These are phyloP conservation scores for Boletus bicolor DNA, from an alignment of 768 basidiomycete genomes.

Conservation along the genomic window DNA sequence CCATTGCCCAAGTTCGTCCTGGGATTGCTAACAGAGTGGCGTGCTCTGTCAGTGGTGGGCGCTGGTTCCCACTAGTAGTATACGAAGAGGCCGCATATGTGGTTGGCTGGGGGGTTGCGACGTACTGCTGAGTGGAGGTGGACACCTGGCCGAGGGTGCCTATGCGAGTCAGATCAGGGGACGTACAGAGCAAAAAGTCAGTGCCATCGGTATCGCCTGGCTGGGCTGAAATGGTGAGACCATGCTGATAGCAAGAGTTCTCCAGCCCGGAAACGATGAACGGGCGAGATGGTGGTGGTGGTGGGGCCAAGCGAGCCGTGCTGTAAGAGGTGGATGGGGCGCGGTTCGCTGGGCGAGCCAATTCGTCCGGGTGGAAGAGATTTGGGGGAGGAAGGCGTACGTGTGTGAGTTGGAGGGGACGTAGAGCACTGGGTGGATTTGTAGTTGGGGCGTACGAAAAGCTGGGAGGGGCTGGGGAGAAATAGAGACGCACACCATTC, in stretches of 20 bases:
- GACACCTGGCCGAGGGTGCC: conserved; percentile 68
- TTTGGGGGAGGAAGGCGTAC: conserved; percentile 76
- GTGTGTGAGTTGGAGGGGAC: conserved; percentile 64
- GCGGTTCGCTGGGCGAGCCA: conserved; percentile 49
- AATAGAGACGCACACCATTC: conserved; percentile 84
- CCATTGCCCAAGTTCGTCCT: conserved; percentile 84
- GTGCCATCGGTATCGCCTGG: conserved; percentile 69
- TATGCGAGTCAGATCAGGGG: conserved; percentile 73
- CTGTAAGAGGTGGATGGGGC: conserved; percentile 44
- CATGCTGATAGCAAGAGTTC: conserved; percentile 62
- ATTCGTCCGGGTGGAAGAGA: conserved; percentile 74
- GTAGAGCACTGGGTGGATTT: conserved; percentile 25
- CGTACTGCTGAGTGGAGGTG: conserved; percentile 35
- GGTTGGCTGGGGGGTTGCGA: conserved; percentile 34
- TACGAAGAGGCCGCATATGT: conserved; percentile 43
- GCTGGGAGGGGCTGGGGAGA: conserved; percentile 51
- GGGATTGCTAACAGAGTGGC: conserved; percentile 75
- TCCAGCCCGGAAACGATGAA: conserved; percentile 60
- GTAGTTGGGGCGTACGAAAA: conserved; percentile 46
- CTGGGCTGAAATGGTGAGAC: conserved; percentile 68
- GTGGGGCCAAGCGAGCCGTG: conserved; percentile 39
- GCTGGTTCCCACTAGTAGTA: conserved; percentile 37
- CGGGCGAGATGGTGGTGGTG: conserved; percentile 49
- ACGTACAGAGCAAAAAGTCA: conserved; percentile 71
- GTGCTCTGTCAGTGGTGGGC: conserved; percentile 73